Conservation (phyloP, 2,329 filamentous ascomycete species). For the Aureobasidium sp. region DNA sequence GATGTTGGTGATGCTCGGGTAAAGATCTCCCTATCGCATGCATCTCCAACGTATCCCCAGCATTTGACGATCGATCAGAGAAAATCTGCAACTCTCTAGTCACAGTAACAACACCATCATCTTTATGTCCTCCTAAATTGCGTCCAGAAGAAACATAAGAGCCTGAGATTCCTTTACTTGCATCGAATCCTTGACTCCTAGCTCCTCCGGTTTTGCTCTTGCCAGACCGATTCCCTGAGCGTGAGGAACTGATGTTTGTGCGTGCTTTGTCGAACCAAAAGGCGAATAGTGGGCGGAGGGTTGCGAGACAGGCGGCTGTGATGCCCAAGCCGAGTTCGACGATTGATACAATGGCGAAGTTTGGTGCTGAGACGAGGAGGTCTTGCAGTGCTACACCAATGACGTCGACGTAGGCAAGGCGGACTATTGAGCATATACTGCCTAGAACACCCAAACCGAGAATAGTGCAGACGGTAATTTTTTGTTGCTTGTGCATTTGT, state of each 20-base stretch:
- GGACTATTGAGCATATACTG: conserved; percentile 31
- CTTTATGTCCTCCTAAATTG: not conserved
- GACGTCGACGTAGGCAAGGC: conserved; percentile 30
- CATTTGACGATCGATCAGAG: not conserved
- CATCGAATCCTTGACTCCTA: no score
- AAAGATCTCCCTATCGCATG: not conserved
- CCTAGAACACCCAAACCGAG: conserved; percentile 41
- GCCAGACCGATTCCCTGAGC: not conserved
- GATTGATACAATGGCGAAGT: conserved; percentile 33
- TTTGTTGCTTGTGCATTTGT: conserved; percentile 44
- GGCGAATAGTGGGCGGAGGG: conserved; percentile 36
- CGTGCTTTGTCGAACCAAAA: conserved; percentile 25
- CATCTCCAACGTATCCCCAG: not conserved
- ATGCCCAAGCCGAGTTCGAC: conserved; percentile 39
- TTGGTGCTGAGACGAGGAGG: conserved; percentile 30
- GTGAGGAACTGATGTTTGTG: not conserved
- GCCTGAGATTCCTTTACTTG: conserved; percentile 9
- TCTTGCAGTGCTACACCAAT: conserved; percentile 23
- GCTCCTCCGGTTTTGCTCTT: not conserved
- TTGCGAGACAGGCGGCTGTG: conserved; percentile 35
- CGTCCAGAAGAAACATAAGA: conserved; percentile 6
- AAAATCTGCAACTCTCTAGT: conserved; percentile 3
- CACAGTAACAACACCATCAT: conserved; percentile 15
- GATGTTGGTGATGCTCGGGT: not conserved
- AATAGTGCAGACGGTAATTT: conserved; percentile 44